Conservation (phyloP, 2,329 filamentous ascomycete genomes). For the Colletotrichum orbiculare region DNA sequence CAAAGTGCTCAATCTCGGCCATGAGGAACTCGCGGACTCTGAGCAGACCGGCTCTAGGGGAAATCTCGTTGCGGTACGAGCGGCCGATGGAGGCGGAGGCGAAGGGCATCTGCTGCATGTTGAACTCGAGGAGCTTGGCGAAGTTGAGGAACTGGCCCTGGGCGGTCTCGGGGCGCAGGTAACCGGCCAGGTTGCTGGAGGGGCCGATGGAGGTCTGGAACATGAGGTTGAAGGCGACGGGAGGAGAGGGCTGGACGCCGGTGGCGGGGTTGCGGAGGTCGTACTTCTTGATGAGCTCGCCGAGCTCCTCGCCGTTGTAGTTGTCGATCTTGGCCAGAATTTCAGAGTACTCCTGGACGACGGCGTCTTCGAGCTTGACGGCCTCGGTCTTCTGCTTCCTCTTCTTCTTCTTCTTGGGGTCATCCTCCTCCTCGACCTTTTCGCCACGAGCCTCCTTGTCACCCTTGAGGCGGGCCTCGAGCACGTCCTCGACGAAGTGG, state of each 20-base stretch:
- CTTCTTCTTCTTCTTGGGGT: slow-evolving; percentile 90
- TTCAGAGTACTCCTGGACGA: slow-evolving; percentile 91
- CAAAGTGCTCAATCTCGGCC: slow-evolving; percentile 99
- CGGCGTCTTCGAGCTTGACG: slow-evolving; percentile 86
- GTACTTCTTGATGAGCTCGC: slow-evolving; percentile 88
- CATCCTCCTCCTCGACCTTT: slow-evolving; percentile 76
- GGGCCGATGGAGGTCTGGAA: slow-evolving; percentile 96
- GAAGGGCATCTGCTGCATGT: slow-evolving; percentile 95
- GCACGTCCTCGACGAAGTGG: slow-evolving; percentile 93
- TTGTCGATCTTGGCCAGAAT: slow-evolving; percentile 94
- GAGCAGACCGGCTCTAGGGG: slow-evolving; percentile 88
- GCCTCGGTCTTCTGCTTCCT: slow-evolving; percentile 79
- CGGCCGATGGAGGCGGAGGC: slow-evolving; percentile 97
- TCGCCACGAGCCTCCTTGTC: slow-evolving; percentile 92
- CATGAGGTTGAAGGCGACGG: slow-evolving; percentile 98
- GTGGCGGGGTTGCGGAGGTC: slow-evolving; percentile 90
- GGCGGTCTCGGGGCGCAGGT: slow-evolving; percentile 92
- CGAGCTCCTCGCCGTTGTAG: slow-evolving; percentile 88
- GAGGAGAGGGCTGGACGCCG: slow-evolving; percentile 79
- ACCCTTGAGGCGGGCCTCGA: slow-evolving; percentile 87
- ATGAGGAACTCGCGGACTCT: slow-evolving; percentile 97
- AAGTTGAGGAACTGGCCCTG: slow-evolving; percentile 99
- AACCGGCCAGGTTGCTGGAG: slow-evolving; percentile 86
- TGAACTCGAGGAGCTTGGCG: slow-evolving; percentile 94
- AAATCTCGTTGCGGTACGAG: slow-evolving; percentile 98